Conservation (phyloP, 805 yeast genomes). For the Monosporozyma unispora region DNA sequence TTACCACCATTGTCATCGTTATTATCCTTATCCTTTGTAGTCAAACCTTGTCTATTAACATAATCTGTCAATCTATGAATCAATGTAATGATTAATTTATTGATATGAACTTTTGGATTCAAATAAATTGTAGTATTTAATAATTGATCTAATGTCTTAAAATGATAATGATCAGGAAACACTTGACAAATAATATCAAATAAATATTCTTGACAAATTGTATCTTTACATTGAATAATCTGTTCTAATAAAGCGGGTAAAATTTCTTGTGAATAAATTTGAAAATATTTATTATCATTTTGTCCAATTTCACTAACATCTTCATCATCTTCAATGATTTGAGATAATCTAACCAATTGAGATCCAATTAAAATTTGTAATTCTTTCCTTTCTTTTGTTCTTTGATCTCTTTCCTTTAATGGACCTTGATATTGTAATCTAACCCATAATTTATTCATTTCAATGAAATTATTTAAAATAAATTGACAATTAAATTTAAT, state of each 20-base stretch:
- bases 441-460: constrained; percentile 98
- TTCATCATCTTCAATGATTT: constrained; percentile 67
- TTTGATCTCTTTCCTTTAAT: constrained; percentile 63
- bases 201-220: constrained; percentile 84
- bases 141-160: constrained; percentile 59
- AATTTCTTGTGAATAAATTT: constrained; percentile 38
- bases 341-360: constrained; percentile 80
- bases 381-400: constrained; percentile 76
- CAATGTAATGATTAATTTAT: constrained; percentile 57
- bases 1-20: neutral
- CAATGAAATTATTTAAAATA: constrained; percentile 78
- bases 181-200: constrained; percentile 88
- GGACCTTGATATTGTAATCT: constrained; percentile 94
- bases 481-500: constrained; percentile 45
- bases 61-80: constrained; percentile 49
- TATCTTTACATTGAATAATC: constrained; percentile 84
- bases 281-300: neutral
- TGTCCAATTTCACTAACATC: constrained; percentile 27
- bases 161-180: constrained; percentile 87
- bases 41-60: constrained; percentile 3
- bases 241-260: constrained; percentile 82
- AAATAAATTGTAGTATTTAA: constrained; percentile 57
- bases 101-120: constrained; percentile 60
- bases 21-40: constrained; percentile 1
- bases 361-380: constrained; percentile 88